Evolutionary conservation across 331 rosid genomes (phyloP).

Genomic region (Acacia concinna): DNA sequence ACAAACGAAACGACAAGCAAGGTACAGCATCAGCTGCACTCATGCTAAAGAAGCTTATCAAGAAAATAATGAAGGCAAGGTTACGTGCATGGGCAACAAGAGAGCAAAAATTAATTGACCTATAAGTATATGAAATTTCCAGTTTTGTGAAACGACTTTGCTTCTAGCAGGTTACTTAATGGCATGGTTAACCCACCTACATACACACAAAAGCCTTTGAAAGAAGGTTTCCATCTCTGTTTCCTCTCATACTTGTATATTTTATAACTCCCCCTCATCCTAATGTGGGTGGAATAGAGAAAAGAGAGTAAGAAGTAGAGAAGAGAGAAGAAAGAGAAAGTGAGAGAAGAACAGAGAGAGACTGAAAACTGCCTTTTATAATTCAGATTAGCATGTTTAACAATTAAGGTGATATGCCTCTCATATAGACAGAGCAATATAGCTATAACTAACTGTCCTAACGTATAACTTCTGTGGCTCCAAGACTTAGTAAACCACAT

Average conservation of each 20-base stretch:
- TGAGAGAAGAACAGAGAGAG: no score
- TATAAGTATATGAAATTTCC: not conserved
- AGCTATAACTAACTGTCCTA: no score
- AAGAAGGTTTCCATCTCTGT: not conserved
- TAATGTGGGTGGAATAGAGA: no score
- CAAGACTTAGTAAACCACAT: no score
- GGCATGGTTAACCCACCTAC: not conserved
- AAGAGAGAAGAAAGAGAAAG: no score
- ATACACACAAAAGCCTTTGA: not conserved
- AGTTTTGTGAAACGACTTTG: not conserved
- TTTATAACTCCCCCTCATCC: not conserved
- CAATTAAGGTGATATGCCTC: no score
- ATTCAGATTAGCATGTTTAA: no score
- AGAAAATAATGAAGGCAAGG: conserved; percentile 15
- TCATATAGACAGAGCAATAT: no score
- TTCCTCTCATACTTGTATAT: not conserved
- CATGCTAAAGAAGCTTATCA: not conserved
- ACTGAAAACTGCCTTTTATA: no score
- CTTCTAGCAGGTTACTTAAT: conserved; percentile 5
- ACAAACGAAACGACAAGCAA: conserved; percentile 4
- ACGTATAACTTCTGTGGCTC: no score
- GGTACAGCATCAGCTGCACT: conserved; percentile 8
- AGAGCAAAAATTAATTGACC: conserved; percentile 15
- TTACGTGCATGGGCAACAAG: not conserved
- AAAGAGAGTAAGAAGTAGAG: no score